Conservation (phyloP, 306 rosid genomes). For the Lablab purpureus region DNA sequence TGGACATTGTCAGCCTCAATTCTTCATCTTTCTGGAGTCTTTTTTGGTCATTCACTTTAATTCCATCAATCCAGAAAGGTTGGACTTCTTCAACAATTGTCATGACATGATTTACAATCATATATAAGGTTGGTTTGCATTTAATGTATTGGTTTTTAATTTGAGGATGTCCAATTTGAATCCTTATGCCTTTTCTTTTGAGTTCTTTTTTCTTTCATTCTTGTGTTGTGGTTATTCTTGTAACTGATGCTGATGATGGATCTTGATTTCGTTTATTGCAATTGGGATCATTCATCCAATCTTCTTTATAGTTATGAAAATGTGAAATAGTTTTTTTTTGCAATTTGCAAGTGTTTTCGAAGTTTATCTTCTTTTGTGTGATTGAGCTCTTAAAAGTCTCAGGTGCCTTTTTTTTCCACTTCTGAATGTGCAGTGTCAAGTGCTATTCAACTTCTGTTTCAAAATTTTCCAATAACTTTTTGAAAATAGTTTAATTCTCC, state of each 20-base stretch:
- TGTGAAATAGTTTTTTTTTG: slow-evolving; percentile 28
- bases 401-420: not conserved
- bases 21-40: slow-evolving; percentile 50
- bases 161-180: slow-evolving; percentile 18
- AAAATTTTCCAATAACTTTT: not conserved
- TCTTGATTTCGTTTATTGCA: slow-evolving; percentile 43
- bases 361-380: slow-evolving; percentile 9
- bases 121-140: slow-evolving; percentile 26
- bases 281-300: slow-evolving; percentile 27
- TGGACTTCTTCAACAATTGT: slow-evolving; percentile 38
- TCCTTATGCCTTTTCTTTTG: slow-evolving; percentile 10
- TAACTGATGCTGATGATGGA: slow-evolving; percentile 32
- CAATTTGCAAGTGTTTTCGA: slow-evolving; percentile 32
- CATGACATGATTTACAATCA: slow-evolving; percentile 39
- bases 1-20: slow-evolving; percentile 54
- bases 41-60: slow-evolving; percentile 37
- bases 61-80: slow-evolving; percentile 54
- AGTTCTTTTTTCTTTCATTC: not conserved
- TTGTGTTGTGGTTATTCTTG: not conserved
- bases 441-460: slow-evolving; percentile 8
- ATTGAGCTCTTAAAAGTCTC: not conserved
- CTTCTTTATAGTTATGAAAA: slow-evolving; percentile 2
- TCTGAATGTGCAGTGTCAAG: slow-evolving; percentile 4
- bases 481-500: slow-evolving; percentile 27
- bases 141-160: slow-evolving; percentile 9